phyloP scores from a whole-genome alignment of 345 rosid species.

The Anacardium occidentale region DNA sequence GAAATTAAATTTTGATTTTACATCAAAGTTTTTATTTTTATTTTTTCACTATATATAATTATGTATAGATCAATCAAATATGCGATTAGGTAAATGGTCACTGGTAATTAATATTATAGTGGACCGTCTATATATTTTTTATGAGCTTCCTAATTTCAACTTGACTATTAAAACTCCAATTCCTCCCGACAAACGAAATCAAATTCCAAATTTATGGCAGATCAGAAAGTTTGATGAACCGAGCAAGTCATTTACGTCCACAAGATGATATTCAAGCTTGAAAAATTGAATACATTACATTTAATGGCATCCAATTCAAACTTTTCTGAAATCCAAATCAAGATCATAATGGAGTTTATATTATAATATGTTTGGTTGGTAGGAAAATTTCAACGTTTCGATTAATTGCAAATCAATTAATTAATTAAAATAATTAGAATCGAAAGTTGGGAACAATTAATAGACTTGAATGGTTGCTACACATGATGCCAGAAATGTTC shows the following conservation, averaged over 20 bases:
- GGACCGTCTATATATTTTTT: no score
- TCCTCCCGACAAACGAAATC: no score
- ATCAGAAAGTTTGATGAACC: no score
- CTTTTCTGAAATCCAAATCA: not conserved
- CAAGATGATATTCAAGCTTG: not conserved
- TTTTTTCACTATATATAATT: not conserved
- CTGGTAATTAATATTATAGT: no score
- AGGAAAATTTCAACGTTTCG: slow-evolving; percentile 1
- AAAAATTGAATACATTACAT: not conserved
- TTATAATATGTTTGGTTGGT: not conserved
- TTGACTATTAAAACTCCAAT: no score
- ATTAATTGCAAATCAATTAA: not conserved
- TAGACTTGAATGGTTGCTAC: no score
- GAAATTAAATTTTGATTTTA: not conserved
- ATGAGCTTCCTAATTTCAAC: no score
- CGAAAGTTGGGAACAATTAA: no score
- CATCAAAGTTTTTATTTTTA: no score
- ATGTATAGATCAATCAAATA: slow-evolving; percentile 18
- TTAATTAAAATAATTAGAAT: not conserved
- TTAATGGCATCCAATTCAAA: not conserved
- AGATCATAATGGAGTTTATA: not conserved
- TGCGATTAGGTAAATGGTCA: no score
- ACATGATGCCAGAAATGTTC: slow-evolving; percentile 17
- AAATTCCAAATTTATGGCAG: no score
- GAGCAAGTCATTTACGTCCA: not conserved